Conservation (phyloP, 768 basidiomycete genomes). For the Mycena crocata region DNA sequence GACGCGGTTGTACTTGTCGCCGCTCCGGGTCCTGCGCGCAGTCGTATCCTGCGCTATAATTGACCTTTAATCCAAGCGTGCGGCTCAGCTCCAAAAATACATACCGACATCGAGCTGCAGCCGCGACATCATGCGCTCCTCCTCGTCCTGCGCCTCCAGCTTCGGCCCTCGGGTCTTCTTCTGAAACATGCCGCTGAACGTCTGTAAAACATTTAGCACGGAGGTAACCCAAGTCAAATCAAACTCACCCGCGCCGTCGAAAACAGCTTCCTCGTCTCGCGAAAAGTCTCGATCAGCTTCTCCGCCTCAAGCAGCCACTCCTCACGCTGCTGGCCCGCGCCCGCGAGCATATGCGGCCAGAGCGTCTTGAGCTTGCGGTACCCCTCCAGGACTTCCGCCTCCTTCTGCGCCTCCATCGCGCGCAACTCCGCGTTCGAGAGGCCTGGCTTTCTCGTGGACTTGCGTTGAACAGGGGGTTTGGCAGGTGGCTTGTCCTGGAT, state of each 20-base stretch:
- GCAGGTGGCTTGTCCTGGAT: constrained; percentile 23
- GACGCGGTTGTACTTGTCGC: constrained; percentile 58
- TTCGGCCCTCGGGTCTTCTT: constrained; percentile 36
- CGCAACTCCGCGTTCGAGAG: constrained; percentile 70
- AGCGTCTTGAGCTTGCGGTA: constrained; percentile 71
- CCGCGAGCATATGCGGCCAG: constrained; percentile 65
- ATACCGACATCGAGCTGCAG: constrained; percentile 80
- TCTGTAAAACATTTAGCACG: not conserved
- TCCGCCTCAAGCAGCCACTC: constrained; percentile 90
- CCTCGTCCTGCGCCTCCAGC: constrained; percentile 63
- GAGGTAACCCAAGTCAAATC: not conserved
- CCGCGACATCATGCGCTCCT: constrained; percentile 81
- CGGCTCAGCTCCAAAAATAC: constrained; percentile 33
- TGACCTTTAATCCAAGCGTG: not conserved
- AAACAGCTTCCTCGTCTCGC: constrained; percentile 89
- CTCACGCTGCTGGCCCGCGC: constrained; percentile 63
- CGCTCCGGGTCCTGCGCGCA: constrained; percentile 59
- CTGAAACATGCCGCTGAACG: constrained; percentile 39
- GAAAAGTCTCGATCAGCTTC: constrained; percentile 87
- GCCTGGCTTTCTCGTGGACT: constrained; percentile 54
- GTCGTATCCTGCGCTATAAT: constrained; percentile 67
- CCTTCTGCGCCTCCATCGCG: constrained; percentile 73
- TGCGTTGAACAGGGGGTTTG: constrained; percentile 29
- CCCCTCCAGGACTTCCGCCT: constrained; percentile 70
- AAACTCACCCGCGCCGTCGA: constrained; percentile 75